Percentiles rank a stretch among this genome's conserved stretches.
phyloP scores from a whole-genome alignment of 2,329 filamentous ascomycete species.

The Penicillium sp. region DNA sequence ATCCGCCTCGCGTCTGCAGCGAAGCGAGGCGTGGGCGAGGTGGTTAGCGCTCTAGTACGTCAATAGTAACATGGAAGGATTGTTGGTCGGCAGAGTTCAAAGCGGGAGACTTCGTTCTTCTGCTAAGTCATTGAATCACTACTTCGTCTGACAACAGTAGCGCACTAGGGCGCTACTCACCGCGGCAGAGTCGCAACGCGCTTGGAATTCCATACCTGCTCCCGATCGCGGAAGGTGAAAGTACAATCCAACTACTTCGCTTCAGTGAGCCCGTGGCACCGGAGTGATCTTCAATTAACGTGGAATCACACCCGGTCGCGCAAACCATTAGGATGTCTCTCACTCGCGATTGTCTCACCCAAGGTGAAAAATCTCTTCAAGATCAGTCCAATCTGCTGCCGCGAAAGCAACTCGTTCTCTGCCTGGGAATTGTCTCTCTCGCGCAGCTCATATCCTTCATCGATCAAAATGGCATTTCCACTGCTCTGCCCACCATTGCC shows the following conservation, averaged over 20 bases:
- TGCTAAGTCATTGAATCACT: too few relatives aligned
- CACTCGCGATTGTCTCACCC: background rate
- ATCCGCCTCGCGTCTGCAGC: too few relatives aligned
- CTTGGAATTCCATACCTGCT: too few relatives aligned
- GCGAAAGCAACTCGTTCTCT: conserved; percentile 39
- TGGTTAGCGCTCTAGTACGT: too few relatives aligned
- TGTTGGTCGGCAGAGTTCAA: too few relatives aligned
- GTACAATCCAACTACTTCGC: background rate
- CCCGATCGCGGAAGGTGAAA: too few relatives aligned
- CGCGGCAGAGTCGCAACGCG: too few relatives aligned
- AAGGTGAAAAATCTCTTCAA: conserved; percentile 25
- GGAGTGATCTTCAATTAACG: background rate
- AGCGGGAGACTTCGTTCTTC: too few relatives aligned
- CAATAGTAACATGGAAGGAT: too few relatives aligned
- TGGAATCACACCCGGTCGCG: background rate
- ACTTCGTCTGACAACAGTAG: too few relatives aligned
- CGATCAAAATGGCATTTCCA: conserved; percentile 56
- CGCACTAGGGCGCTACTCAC: too few relatives aligned
- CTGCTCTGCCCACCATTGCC: conserved; percentile 51
- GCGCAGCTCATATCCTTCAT: conserved; percentile 50
- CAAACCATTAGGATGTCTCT: background rate
- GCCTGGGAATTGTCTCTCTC: conserved; percentile 39
- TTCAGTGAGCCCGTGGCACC: background rate
- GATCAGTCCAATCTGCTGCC: conserved; percentile 59
- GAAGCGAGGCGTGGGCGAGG: too few relatives aligned